Conservation (phyloP, 164 flowering plant species). For the Houttuynia cordata region DNA sequence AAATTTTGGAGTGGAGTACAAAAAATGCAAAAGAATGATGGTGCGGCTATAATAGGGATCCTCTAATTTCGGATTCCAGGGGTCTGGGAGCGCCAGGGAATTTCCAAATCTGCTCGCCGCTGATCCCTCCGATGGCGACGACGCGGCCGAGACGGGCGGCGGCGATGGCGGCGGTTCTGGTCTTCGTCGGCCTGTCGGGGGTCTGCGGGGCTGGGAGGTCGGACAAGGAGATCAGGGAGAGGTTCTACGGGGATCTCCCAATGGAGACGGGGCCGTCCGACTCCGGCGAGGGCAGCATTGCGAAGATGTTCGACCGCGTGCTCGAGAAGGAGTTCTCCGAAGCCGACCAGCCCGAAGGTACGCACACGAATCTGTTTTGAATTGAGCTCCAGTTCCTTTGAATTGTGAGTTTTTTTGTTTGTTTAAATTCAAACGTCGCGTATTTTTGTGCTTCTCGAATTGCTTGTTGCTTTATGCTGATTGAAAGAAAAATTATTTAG, state of each 20-base stretch:
- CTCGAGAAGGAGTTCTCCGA: conserved; percentile 90
- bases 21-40: no score
- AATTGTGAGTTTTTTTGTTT: no score
- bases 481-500: no score
- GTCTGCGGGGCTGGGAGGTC: conserved; percentile 29
- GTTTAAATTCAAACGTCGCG: no score
- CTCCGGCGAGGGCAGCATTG: conserved; percentile 55
- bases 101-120: not conserved
- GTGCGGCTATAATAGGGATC: not conserved
- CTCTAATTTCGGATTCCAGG: not conserved
- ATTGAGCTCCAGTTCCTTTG: not conserved
- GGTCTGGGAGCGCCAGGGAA: no score
- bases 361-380: not conserved
- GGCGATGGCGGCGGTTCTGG: not conserved
- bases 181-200: not conserved
- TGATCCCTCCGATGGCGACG: not conserved
- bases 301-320: conserved; percentile 83
- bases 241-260: conserved; percentile 67
- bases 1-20: not conserved
- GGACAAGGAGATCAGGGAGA: conserved; percentile 62
- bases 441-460: not conserved
- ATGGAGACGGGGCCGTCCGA: conserved; percentile 42
- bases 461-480: not conserved
- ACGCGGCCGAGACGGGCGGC: not conserved
- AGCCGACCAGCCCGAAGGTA: conserved; percentile 83